Conservation (phyloP, 2,329 filamentous ascomycete genomes). For the Pyrenophora seminiperda region DNA sequence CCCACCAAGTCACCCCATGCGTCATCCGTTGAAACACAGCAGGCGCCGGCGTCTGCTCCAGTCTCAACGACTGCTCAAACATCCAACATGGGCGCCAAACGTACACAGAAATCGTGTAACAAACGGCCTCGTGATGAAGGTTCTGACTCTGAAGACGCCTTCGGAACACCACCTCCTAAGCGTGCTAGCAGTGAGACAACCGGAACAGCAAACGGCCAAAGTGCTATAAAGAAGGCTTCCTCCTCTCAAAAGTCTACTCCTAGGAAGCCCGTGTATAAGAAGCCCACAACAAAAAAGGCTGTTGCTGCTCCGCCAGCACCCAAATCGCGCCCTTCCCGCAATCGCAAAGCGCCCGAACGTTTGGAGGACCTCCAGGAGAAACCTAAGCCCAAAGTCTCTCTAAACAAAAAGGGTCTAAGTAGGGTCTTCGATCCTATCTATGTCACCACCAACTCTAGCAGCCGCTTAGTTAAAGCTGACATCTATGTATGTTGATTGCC, state of each 20-base stretch:
- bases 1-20: not conserved
- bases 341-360: slow-evolving; percentile 37
- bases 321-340: slow-evolving; percentile 31
- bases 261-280: slow-evolving; percentile 12
- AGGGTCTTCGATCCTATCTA: slow-evolving; percentile 40
- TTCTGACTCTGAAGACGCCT: not conserved
- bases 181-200: slow-evolving; percentile 3
- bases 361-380: slow-evolving; percentile 21
- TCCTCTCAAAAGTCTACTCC: slow-evolving; percentile 8
- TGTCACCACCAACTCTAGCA: slow-evolving; percentile 40
- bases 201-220: slow-evolving; percentile 1
- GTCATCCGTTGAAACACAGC: not conserved
- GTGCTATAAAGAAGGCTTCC: not conserved
- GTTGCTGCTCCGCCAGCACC: slow-evolving; percentile 11
- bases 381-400: slow-evolving; percentile 8
- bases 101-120: not conserved
- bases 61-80: not conserved
- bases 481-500: slow-evolving; percentile 27
- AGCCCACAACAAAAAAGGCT: slow-evolving; percentile 11
- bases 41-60: not conserved
- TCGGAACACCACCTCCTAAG: slow-evolving; percentile 14
- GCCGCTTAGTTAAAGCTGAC: slow-evolving; percentile 40
- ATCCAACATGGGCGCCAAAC: slow-evolving; percentile 5
- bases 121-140: slow-evolving; percentile 19
- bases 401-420: slow-evolving; percentile 15